Evolutionary conservation across 2,329 filamentous ascomycete genomes (phyloP).

Genomic region (Thelonectria olida): DNA sequence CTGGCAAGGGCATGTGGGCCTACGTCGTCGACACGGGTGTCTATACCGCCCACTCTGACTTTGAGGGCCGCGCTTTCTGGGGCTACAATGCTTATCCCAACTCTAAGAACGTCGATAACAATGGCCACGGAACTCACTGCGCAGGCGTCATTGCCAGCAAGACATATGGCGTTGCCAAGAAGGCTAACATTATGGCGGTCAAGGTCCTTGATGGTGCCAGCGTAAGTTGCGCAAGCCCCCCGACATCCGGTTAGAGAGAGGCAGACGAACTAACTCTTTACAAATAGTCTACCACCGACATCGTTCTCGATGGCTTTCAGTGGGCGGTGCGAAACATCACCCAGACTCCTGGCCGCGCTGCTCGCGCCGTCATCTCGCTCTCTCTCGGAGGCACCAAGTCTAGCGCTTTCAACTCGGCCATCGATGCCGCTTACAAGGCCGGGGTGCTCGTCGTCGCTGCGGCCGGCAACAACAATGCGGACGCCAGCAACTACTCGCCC

Average conservation of each 20-base stretch:
- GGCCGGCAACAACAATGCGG: constrained; percentile 60
- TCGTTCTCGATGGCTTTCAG: constrained; percentile 45
- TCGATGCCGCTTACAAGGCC: constrained; percentile 53
- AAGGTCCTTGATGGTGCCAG: constrained; percentile 52
- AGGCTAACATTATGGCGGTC: constrained; percentile 52
- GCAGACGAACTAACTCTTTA: background rate
- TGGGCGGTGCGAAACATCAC: constrained; percentile 55
- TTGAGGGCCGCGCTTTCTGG: constrained; percentile 52
- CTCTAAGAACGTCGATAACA: constrained; percentile 45
- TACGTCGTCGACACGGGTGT: constrained; percentile 68
- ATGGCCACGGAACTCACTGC: constrained; percentile 59
- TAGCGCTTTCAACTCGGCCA: constrained; percentile 58
- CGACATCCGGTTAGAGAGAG: background rate
- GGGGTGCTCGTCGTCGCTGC: constrained; percentile 64
- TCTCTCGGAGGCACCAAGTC: constrained; percentile 60
- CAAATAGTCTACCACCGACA: constrained; percentile 34
- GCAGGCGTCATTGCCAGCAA: constrained; percentile 56
- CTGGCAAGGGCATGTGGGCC: constrained; percentile 53
- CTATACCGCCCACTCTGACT: constrained; percentile 54
- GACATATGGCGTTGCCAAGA: constrained; percentile 58
- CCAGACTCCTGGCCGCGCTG: constrained; percentile 47
- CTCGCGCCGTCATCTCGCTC: constrained; percentile 63
- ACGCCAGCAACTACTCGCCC: constrained; percentile 54
- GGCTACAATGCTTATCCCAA: constrained; percentile 48
- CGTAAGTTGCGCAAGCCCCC: constrained; percentile 17